Evolutionary conservation across 805 yeast species (phyloP), one percentile per base, ranked within the genome.

Genomic region (Groenewaldozyma salmanticensis): DNA sequence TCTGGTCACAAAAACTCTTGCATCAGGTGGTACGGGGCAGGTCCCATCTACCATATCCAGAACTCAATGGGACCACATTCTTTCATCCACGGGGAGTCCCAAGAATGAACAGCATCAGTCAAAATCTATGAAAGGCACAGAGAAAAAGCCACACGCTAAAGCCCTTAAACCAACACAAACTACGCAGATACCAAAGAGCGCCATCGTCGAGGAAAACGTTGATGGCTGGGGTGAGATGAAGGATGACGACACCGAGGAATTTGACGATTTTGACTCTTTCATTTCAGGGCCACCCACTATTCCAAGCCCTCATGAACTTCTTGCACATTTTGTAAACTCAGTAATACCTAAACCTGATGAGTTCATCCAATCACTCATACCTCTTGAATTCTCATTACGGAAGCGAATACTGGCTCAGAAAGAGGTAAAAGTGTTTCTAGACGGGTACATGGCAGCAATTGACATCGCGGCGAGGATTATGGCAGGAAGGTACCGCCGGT

Each of bases 281-380:
- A 13, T 39, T 6, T 24, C 29, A 13, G 22, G 37, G 7, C 37
- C 38, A 2, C n/a, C 39, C n/a, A 40, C 44, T n/a, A 38, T 42
- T 21, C 61, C 62, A 4, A 54, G 57, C 13, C 60, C 67, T 7
- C 60, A 48, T 32, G 54, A 49, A 2, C 39, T 44, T 3, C 43
- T 45, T 4, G 16, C 19, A 1, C 47, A 13, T 1, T 52, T 45
- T 1, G 52, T 41, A 5, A 49, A 47, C 38, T 52, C 59, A 18
- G 48, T 49, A 9, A 32, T 52, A 11, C 47, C 46, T 4, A 16
- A 39, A 1, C 34, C 48, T n/a, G 45, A 48, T 16, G 33, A 34
- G 5, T 34, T 54, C 21, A 38, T 52, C 5, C 31, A 29, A 1
- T 22, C 42, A 6, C 44, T 54, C 20, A 42, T 45, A 5, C 50